Base-by-base conservation (phyloP, 2,329 filamentous ascomycete genomes). In the Microdochium trichocladiopsis region DNA sequence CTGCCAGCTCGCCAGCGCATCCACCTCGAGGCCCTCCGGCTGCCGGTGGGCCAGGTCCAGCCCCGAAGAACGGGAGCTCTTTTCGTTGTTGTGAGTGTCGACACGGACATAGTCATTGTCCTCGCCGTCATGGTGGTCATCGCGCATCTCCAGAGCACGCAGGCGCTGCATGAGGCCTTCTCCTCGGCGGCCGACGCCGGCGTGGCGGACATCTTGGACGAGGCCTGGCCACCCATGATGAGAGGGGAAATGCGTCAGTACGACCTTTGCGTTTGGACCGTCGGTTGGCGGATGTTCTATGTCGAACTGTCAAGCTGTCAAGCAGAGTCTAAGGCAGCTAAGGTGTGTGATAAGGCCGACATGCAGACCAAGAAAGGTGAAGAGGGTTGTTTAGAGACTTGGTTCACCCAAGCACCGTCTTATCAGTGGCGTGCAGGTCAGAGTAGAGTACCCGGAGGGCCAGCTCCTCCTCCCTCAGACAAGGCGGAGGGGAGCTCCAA, bases 1-100 rank as follows among this genome's bases (percentile, higher is more conserved):
- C 62, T 78, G 73, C 77, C 77, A 80, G 51, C 72, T 59, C 50
- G 66, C 66, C 2, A 76, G 63, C 16, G 70, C 62, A 4, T 64
- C 59, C n/a, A 72, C 62, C 16, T 71, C 74, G 2, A 80, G 66
- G 57, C 56, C 53, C 57, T 57, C 49, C 25, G 24, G 51, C 45
- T 45, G 47, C 52, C 24, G 53, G 43, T 8, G 14, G 8, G 47
- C n/a, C 23, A 49, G 57, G 67, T 64, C 65, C 51, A 65, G 66
- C 58, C 14, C 21, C 8, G 14, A 11, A 14, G 47, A 21, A 4
- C 6, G 4, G 12, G 25, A 16, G 22, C 3, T 28, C 22, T 25
- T 33, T 18, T 45, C 21, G 6, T 45, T 23, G 6, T 22, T 8
- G n/a, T 3, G 5, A 18, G 5, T 18, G 5, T 45, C 47, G 9